Evolutionary conservation across 2,329 filamentous ascomycete species (phyloP), one percentile per base, ranked within the genome.

Genomic region (Colletotrichum shisoi): DNA sequence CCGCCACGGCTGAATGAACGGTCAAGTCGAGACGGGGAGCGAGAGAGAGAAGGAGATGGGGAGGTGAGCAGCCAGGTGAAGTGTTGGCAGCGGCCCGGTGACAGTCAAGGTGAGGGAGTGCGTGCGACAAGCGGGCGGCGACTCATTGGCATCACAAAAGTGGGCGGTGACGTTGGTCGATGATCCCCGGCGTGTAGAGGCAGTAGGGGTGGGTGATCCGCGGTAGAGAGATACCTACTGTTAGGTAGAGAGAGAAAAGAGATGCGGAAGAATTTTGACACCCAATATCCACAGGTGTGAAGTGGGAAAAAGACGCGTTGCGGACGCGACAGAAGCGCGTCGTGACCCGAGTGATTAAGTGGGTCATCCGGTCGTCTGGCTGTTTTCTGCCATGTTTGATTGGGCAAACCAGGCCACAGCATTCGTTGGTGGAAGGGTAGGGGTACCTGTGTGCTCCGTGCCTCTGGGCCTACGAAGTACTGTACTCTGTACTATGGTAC

Each of bases 231-330:
- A 46, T 31, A 51, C 31, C 63, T 57, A 57, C 11, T 57, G 59
- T 54, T 52, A 62, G 52, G n/a, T n/a, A n/a, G n/a, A n/a, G 13
- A 24, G 48, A 2, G 24, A 31, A 3, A 19, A 37, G 17, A 53
- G 51, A 15, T 40, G 19, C 24, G 34, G 24, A 61, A 61, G n/a
- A 65, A 48, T 40, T 54, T 39, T 42, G 31, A 53, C 12, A 19
- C 17, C 34, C 17, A 17, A 15, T 27, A 4, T 19, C 34, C 3
- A 13, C 17, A 34, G 24, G 4, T 34, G 63, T 52, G 45, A 63
- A 42, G 46, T 67, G 63, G 58, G 27, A 67, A 67, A 67, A n/a
- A n/a, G 39, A 53, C 63, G 59, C 63, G 63, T 63, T 15, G 39
- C 24, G 44, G 31, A 58, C 63, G 52, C 39, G 58, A 8, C 31